Percentiles rank a stretch among this genome's conserved stretches.
Conservation (phyloP, 1,284 basidiomycete species). For the Xerocomus minutiporus region DNA sequence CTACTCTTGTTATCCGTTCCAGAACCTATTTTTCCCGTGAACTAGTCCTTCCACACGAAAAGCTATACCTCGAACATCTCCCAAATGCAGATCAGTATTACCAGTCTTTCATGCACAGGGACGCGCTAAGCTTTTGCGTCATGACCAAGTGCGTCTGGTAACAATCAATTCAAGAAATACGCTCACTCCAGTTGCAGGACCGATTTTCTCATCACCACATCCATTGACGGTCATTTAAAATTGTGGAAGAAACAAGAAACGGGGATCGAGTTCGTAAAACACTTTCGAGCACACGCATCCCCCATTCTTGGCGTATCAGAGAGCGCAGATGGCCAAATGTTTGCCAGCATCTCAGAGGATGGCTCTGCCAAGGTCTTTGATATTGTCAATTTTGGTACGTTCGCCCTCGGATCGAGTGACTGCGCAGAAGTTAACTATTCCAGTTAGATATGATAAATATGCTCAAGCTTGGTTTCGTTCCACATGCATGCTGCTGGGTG, state of each 20-base stretch:
- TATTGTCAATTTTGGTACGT: slow-evolving; percentile 88
- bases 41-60: slow-evolving; percentile 69
- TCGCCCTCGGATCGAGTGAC: neutral
- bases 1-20: slow-evolving; percentile 34
- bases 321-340: slow-evolving; percentile 90
- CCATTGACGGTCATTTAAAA: slow-evolving; percentile 93
- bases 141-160: slow-evolving; percentile 66
- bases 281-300: slow-evolving; percentile 86
- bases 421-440: neutral
- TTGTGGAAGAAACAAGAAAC: slow-evolving; percentile 97
- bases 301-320: slow-evolving; percentile 78
- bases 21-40: slow-evolving; percentile 20
- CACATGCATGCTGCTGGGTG: slow-evolving; percentile 90
- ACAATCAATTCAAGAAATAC: too few relatives aligned
- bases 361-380: slow-evolving; percentile 93
- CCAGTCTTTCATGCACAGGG: slow-evolving; percentile 98
- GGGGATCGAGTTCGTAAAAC: slow-evolving; percentile 92
- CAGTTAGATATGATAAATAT: slow-evolving; percentile 96
- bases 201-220: slow-evolving; percentile 91
- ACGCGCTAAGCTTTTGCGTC: slow-evolving; percentile 83
- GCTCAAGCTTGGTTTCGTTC: slow-evolving; percentile 81
- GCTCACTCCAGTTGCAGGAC: slow-evolving; percentile 50
- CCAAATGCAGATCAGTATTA: slow-evolving; percentile 92
- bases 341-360: slow-evolving; percentile 85
- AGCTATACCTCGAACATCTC: slow-evolving; percentile 86